Evolutionary conservation across 2,329 filamentous ascomycete species (phyloP).

Genomic region (Falciphora oryzae): DNA sequence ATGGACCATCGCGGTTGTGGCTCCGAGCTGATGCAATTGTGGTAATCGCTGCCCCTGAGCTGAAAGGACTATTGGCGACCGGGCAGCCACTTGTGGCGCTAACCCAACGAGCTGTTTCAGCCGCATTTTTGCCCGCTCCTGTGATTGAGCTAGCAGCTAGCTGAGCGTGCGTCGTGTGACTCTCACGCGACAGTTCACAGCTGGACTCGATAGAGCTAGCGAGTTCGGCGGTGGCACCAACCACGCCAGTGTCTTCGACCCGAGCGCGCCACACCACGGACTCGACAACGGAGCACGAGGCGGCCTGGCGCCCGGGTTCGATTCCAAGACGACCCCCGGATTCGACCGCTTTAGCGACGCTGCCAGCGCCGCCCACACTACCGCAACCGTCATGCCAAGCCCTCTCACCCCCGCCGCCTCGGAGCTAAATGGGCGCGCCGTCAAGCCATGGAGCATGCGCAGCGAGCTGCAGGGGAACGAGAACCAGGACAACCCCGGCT

Average conservation of each 20-base stretch:
- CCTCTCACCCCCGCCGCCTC: slow-evolving; percentile 8
- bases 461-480: slow-evolving; percentile 16
- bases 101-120: too few relatives aligned
- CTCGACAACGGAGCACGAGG: slow-evolving; percentile 2
- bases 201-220: not conserved
- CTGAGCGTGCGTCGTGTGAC: too few relatives aligned
- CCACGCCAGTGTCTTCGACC: not conserved
- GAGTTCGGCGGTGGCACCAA: slow-evolving; percentile 1
- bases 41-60: too few relatives aligned
- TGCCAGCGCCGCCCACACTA: not conserved
- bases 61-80: too few relatives aligned
- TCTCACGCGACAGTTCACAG: too few relatives aligned
- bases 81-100: too few relatives aligned
- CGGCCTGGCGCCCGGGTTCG: not conserved
- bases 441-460: slow-evolving; percentile 18
- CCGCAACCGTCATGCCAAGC: slow-evolving; percentile 1
- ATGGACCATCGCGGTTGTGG: too few relatives aligned
- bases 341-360: too few relatives aligned
- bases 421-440: slow-evolving; percentile 15
- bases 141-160: too few relatives aligned
- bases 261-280: not conserved
- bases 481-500: not conserved
- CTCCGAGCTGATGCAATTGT: too few relatives aligned
- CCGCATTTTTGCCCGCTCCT: too few relatives aligned
- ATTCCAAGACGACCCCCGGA: not conserved